These are phyloP conservation scores for Ophiostoma montium DNA, from an alignment of 2,329 filamentous ascomycete species.

Conservation along the genomic window DNA sequence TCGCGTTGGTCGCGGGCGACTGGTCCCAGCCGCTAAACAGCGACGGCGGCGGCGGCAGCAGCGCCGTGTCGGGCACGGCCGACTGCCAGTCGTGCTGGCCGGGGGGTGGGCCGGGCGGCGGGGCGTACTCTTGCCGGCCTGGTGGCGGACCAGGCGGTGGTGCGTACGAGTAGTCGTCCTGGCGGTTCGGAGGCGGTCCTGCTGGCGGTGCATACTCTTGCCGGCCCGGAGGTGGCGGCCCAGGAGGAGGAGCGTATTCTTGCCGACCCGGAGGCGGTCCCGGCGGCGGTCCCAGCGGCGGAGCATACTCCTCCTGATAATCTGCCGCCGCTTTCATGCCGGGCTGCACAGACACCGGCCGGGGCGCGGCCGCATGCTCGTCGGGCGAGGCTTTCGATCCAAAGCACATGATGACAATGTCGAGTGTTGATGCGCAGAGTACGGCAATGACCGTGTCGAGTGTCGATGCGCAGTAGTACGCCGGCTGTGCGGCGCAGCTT, in stretches of 20 bases:
- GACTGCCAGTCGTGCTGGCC: conserved; percentile 51
- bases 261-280: too few species aligned
- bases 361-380: background rate
- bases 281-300: too few species aligned
- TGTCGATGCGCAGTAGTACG: background rate
- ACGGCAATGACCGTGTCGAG: background rate
- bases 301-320: too few species aligned
- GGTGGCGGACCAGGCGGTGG: conserved; percentile 11
- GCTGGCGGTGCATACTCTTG: background rate
- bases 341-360: background rate
- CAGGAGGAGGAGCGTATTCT: too few species aligned
- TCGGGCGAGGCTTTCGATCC: conserved; percentile 8
- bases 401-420: conserved; percentile 12
- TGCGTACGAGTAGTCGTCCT: conserved; percentile 1
- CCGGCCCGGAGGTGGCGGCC: too few species aligned
- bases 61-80: conserved; percentile 56
- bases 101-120: conserved; percentile 12
- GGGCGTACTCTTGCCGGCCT: conserved; percentile 11
- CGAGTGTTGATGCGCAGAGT: background rate
- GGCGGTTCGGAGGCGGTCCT: background rate
- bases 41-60: conserved; percentile 58
- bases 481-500: too few species aligned
- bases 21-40: conserved; percentile 48
- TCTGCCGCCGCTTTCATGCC: too few species aligned
- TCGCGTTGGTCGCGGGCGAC: conserved; percentile 56